Conservation (phyloP, 2,329 filamentous ascomycete species). For the Scedosporium minutisporum region DNA sequence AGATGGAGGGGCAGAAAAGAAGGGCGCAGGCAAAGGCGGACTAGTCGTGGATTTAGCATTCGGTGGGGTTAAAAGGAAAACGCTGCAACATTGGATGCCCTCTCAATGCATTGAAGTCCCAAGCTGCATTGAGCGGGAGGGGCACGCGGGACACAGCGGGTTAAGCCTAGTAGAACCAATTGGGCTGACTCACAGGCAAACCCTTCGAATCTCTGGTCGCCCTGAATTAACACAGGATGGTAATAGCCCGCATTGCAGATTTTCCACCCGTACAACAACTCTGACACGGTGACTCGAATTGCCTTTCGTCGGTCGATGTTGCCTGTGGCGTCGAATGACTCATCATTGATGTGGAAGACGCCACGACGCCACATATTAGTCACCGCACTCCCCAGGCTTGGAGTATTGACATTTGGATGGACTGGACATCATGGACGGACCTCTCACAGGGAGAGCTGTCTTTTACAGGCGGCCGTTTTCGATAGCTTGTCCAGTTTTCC, state of each 20-base stretch:
- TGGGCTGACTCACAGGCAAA: slow-evolving; percentile 3
- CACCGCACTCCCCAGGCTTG: no score
- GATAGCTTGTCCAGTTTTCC: background rate
- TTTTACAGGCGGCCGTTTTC: background rate
- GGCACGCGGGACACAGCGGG: background rate
- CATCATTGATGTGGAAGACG: background rate
- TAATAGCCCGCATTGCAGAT: background rate
- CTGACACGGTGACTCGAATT: background rate
- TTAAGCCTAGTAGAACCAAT: background rate
- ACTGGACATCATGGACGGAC: no score
- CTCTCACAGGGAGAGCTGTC: no score
- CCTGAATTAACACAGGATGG: background rate
- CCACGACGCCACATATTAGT: background rate
- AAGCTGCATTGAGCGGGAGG: slow-evolving; percentile 2
- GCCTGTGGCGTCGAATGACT: background rate
- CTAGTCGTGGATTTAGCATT: slow-evolving; percentile 6
- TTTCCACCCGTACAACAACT: background rate
- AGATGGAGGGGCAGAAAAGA: slow-evolving; percentile 7
- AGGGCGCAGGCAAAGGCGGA: slow-evolving; percentile 7
- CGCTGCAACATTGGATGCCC: slow-evolving; percentile 2
- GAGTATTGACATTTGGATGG: no score
- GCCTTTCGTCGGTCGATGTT: no score
- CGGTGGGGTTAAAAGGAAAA: slow-evolving; percentile 5
- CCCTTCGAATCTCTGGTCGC: background rate
- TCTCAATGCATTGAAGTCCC: slow-evolving; percentile 1